Base-by-base conservation (phyloP, 371 early-diverging fungal species). In the Entomophthora muscae region DNA sequence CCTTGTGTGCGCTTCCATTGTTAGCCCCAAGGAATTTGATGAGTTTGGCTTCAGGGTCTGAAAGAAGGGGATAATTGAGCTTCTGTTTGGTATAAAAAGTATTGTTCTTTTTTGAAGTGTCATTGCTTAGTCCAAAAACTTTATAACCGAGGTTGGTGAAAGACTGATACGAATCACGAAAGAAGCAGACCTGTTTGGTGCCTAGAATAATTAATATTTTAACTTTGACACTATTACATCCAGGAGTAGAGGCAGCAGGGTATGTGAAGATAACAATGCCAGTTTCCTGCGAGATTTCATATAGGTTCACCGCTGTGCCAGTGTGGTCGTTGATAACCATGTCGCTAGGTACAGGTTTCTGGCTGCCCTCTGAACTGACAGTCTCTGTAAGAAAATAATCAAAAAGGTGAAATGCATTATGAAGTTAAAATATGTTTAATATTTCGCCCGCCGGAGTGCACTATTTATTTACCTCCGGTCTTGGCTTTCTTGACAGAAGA, bases 161-260 rank as follows among this genome's bases (percentile, higher is more conserved):
- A 5, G 32, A 32, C 3, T 12, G 3, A 5, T 22, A 61, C 2
- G 23, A 22, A 23, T 61, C 61, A 7, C 42, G 12, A 26, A 61
- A 61, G 42, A 32, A 32, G 32, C 42, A 33, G 23, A 51, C 61
- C 26, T 61, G 61, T 32, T 42, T 61, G 42, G 61, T 61, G 27
- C 61, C 57, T 57, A 57, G 22, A 29, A 57, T 3, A 12, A 31
- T 1, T 1, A 29, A 28, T 29, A 29, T 28, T 57, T 3, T 29
- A 17, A 0, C 3, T 28, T 0, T 26, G 17, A 57, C 31, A 26
- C 10, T 17, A 5, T 57, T 57, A 57, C 57, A 61, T 32, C 61
- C 61, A 26, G 61, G 61, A 7, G 61, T 61, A 51, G 12, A 22
- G 3, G 61, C 61, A 22, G 17, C 23, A n/a, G 61, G 61, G 23